A percentile compares a stretch with the other conserved stretches of the same genome.
phyloP scores from a whole-genome alignment of 345 rosid species.

The Leavenworthia alabamica region DNA sequence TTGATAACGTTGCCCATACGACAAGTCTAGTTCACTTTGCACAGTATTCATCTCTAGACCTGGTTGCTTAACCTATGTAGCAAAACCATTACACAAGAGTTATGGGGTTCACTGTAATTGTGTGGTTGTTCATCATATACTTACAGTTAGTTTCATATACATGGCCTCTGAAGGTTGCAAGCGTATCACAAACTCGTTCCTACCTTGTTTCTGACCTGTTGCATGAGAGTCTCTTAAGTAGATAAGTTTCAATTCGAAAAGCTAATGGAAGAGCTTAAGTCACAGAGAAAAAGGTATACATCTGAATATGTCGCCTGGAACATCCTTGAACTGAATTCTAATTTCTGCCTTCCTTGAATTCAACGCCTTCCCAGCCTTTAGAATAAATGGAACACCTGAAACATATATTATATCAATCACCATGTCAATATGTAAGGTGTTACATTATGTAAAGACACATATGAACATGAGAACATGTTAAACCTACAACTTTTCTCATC shows the following conservation, averaged over 20 bases:
- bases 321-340: constrained; percentile 89
- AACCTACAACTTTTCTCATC: neutral
- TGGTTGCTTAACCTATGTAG: constrained; percentile 83
- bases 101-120: neutral
- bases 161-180: constrained; percentile 95
- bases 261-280: neutral
- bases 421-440: neutral
- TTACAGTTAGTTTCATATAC: constrained; percentile 92
- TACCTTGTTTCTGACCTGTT: constrained; percentile 79
- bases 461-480: neutral
- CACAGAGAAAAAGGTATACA: constrained; percentile 33
- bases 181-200: constrained; percentile 95
- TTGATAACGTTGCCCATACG: constrained; percentile 86
- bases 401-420: constrained; percentile 10
- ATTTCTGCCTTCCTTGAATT: constrained; percentile 95
- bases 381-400: constrained; percentile 83
- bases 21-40: constrained; percentile 98
- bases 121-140: constrained; percentile 15
- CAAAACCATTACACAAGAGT: constrained; percentile 14
- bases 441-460: neutral
- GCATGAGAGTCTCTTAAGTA: neutral
- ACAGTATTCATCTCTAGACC: constrained; percentile 88
- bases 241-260: neutral
- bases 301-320: constrained; percentile 90
- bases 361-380: constrained; percentile 92